These are phyloP conservation scores for Metschnikowia arizonensis DNA, from an alignment of 805 yeast species.

Conservation along the genomic window DNA sequence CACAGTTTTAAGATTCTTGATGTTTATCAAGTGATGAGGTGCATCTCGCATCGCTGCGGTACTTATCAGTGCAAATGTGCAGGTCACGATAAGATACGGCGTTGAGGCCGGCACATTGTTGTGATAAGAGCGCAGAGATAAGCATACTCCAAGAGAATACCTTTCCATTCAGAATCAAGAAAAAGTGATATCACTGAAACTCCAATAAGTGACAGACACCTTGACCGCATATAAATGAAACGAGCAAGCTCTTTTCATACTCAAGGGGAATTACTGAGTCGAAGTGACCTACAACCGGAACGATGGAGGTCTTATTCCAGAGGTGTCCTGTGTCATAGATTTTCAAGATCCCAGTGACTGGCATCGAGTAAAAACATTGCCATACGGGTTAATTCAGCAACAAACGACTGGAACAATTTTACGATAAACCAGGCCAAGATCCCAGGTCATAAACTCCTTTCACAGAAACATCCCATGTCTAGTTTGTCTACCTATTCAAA, in stretches of 20 bases:
- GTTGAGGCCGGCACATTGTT: neutral
- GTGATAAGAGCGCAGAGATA: slow-evolving; percentile 3
- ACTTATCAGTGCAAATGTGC: slow-evolving; percentile 1
- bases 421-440: neutral
- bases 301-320: slow-evolving; percentile 2
- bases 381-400: neutral
- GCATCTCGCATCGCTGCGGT: slow-evolving; percentile 1
- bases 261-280: neutral
- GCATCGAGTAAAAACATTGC: neutral
- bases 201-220: neutral
- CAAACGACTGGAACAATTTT: neutral
- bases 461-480: neutral
- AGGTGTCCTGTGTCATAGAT: neutral
- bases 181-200: neutral
- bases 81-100: slow-evolving; percentile 3
- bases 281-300: neutral
- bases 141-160: neutral
- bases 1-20: neutral
- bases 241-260: slow-evolving; percentile 2
- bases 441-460: neutral
- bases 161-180: too few relatives aligned
- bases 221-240: neutral
- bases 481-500: neutral
- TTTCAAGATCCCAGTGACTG: neutral
- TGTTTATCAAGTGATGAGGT: neutral